Base-by-base conservation (phyloP, 768 basidiomycete species). In the Cystofilobasidium ferigula region DNA sequence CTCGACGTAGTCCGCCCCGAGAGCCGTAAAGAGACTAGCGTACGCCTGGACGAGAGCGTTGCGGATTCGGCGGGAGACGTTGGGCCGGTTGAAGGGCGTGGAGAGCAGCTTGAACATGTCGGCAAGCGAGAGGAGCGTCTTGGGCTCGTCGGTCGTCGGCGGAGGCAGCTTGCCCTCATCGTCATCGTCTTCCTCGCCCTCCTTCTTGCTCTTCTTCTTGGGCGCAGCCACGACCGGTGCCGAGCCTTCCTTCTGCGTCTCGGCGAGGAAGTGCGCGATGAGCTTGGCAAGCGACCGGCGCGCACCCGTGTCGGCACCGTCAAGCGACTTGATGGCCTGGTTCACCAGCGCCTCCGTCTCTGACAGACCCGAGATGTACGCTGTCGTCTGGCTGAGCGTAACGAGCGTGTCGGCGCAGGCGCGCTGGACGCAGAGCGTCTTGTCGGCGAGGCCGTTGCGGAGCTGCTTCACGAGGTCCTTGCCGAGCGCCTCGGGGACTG, bases 11-110 rank as follows among this genome's bases (percentile, higher is more conserved):
- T 76, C 72, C 2, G 85, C 69, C 0, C 93, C 94, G 12, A 98
- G 83, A 13, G 81, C 80, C 5, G 80, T 82, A 69, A 98, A 80
- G 3, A 94, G 75, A 0, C 87, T 83, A 7, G 85, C 81, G 72
- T 97, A 95, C 70, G 89, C 85, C 69, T 95, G 89, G 73, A 95
- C 86, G 28, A 98, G 82, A 9, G 89, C 91, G 38, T 90, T 85
- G 26, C 88, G 83, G 2, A 83, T 82, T 75, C 85, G 85, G 43
- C 87, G 83, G 0, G 86, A 80, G 0, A 82, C 71, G 42, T 82
- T 79, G 1, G 83, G 77, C 73, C 86, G 88, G 79, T 89, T 94
- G 78, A 90, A 89, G 34, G 86, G 86, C 0, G 76, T 75, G 0
- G 91, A 90, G 4, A 98, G 81, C 61, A 84, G 84, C n/a, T 73